These are phyloP conservation scores for Ziziphus jujuba DNA, from an alignment of 306 rosid species.

Conservation along the genomic window DNA sequence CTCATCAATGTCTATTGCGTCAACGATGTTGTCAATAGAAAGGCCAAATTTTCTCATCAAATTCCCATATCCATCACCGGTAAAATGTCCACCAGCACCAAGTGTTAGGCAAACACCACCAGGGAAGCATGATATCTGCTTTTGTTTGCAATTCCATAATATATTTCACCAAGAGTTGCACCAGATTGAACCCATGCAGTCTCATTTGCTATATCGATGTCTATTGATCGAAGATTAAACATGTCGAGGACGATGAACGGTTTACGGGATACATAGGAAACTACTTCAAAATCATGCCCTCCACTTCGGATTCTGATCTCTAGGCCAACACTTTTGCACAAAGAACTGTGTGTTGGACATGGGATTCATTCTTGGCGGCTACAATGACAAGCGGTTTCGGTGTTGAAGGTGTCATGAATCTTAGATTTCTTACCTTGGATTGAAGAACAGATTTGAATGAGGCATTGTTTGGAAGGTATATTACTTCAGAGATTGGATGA, in stretches of 20 bases:
- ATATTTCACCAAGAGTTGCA: constrained; percentile 38
- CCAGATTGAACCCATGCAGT: constrained; percentile 37
- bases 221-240: constrained; percentile 31
- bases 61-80: constrained; percentile 41
- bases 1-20: no score
- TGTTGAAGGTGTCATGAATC: constrained; percentile 21
- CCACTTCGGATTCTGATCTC: constrained; percentile 40
- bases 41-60: constrained; percentile 40
- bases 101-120: constrained; percentile 27
- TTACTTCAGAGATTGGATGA: constrained; percentile 18
- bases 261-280: constrained; percentile 21
- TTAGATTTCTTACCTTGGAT: constrained; percentile 22
- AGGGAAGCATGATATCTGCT: constrained; percentile 29
- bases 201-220: neutral
- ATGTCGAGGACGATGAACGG: constrained; percentile 37
- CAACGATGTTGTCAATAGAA: constrained; percentile 28
- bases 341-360: constrained; percentile 24
- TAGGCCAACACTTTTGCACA: constrained; percentile 19
- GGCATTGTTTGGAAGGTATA: constrained; percentile 18
- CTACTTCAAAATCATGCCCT: constrained; percentile 41
- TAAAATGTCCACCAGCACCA: constrained; percentile 36
- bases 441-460: constrained; percentile 14
- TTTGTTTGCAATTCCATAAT: constrained; percentile 21
- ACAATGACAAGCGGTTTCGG: constrained; percentile 34
- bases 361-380: constrained; percentile 16